Evolutionary conservation across 805 yeast species (phyloP).

Genomic region (Ogataea dorogensis): DNA sequence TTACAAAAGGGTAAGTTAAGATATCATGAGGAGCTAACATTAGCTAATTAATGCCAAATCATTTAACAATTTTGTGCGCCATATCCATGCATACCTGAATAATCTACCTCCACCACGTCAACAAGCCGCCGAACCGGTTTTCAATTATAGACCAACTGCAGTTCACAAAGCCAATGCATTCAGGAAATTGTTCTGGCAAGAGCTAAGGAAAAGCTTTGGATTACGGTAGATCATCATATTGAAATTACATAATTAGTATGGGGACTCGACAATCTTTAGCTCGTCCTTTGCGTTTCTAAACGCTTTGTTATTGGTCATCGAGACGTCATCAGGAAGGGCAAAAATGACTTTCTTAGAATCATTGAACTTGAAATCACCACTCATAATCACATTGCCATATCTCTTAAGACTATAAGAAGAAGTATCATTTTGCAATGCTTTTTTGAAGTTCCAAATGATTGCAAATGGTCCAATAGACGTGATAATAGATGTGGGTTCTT

Average conservation of each 20-base stretch:
- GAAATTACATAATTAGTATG: constrained; percentile 18
- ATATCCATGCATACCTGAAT: constrained; percentile 62
- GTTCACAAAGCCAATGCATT: constrained; percentile 61
- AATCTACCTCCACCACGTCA: constrained; percentile 49
- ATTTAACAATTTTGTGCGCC: constrained; percentile 62
- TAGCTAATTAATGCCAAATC: constrained; percentile 53
- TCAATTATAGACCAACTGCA: constrained; percentile 43
- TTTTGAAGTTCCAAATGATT: constrained; percentile 72
- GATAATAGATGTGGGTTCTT: constrained; percentile 58
- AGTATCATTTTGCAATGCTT: constrained; percentile 52
- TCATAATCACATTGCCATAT: constrained; percentile 60
- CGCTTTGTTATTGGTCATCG: constrained; percentile 59
- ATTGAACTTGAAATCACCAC: constrained; percentile 77
- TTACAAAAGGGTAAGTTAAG: constrained; percentile 30
- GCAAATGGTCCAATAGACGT: constrained; percentile 82
- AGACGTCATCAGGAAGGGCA: constrained; percentile 74
- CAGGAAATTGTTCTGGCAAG: constrained; percentile 57
- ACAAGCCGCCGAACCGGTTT: constrained; percentile 13
- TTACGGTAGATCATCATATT: constrained; percentile 30
- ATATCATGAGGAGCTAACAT: constrained; percentile 1
- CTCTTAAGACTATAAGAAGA: constrained; percentile 61
- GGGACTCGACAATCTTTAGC: constrained; percentile 30
- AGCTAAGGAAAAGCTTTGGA: constrained; percentile 54
- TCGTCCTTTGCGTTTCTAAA: constrained; percentile 51
- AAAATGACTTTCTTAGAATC: constrained; percentile 68